phyloP scores from a whole-genome alignment of 2,329 filamentous ascomycete genomes.

The Bisporella sp. region DNA sequence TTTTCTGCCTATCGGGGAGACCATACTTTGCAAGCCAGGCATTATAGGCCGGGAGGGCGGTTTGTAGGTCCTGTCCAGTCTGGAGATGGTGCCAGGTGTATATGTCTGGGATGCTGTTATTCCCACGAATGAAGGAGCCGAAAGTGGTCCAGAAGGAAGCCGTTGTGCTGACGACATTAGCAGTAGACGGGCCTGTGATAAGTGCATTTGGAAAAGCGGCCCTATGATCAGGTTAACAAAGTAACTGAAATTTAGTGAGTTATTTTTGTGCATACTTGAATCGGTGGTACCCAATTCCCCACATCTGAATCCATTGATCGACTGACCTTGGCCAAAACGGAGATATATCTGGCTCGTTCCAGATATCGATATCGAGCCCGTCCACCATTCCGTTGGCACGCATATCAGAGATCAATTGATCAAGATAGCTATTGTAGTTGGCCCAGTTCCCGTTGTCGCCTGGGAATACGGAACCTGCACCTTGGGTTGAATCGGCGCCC shows the following conservation, averaged over 20 bases:
- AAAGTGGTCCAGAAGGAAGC: conserved; percentile 29
- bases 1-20: conserved; percentile 12
- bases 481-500: conserved; percentile 36
- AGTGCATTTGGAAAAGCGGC: too few relatives aligned
- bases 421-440: conserved; percentile 34
- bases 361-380: conserved; percentile 39
- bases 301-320: conserved; percentile 35
- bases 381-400: conserved; percentile 30
- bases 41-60: background rate
- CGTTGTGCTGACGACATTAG: too few relatives aligned
- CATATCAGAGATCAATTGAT: conserved; percentile 29
- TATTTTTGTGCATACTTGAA: background rate
- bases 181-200: too few relatives aligned
- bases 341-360: conserved; percentile 44
- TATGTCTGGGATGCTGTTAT: conserved; percentile 35
- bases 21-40: conserved; percentile 19
- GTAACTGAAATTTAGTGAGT: too few relatives aligned
- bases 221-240: too few relatives aligned
- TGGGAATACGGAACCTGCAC: conserved; percentile 30
- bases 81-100: conserved; percentile 38
- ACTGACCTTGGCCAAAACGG: conserved; percentile 30
- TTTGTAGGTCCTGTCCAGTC: conserved; percentile 2
- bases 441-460: conserved; percentile 42
- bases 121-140: conserved; percentile 28
- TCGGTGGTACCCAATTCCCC: conserved; percentile 26